phyloP scores from a whole-genome alignment of 768 basidiomycete genomes.

The Sarcodon aspratus region DNA sequence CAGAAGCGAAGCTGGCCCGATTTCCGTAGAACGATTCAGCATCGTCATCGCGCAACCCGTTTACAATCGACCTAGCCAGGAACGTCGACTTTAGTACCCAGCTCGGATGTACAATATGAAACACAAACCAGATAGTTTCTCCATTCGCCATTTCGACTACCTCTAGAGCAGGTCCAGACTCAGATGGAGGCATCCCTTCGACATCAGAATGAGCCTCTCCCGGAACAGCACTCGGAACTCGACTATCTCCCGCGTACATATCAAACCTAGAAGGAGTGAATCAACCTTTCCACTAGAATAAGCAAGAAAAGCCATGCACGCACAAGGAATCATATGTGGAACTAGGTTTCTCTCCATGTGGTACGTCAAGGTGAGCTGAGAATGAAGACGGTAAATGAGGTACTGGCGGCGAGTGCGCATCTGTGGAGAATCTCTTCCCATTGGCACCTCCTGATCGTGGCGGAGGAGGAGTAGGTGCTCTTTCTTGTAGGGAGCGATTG shows the following conservation, averaged over 20 bases:
- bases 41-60: conserved; percentile 71
- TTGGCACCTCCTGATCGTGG: conserved; percentile 33
- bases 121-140: conserved; percentile 69
- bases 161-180: conserved; percentile 53
- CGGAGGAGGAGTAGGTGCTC: conserved; percentile 80
- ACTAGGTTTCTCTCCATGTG: conserved; percentile 46
- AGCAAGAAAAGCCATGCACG: conserved; percentile 21
- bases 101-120: neutral
- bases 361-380: conserved; percentile 23
- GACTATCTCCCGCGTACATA: conserved; percentile 61
- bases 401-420: conserved; percentile 50
- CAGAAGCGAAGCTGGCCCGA: conserved; percentile 65
- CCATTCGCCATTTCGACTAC: conserved; percentile 81
- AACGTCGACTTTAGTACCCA: neutral
- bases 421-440: conserved; percentile 52
- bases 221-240: conserved; percentile 19
- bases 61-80: conserved; percentile 61
- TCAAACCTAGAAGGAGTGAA: conserved; percentile 46
- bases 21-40: conserved; percentile 55
- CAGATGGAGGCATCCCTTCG: conserved; percentile 12
- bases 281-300: conserved; percentile 1
- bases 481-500: conserved; percentile 67
- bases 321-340: conserved; percentile 74
- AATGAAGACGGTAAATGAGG: conserved; percentile 50
- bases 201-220: conserved; percentile 21